These are phyloP conservation scores for Chlorophyllum brunneum DNA, from an alignment of 768 basidiomycete species.

Conservation along the genomic window DNA sequence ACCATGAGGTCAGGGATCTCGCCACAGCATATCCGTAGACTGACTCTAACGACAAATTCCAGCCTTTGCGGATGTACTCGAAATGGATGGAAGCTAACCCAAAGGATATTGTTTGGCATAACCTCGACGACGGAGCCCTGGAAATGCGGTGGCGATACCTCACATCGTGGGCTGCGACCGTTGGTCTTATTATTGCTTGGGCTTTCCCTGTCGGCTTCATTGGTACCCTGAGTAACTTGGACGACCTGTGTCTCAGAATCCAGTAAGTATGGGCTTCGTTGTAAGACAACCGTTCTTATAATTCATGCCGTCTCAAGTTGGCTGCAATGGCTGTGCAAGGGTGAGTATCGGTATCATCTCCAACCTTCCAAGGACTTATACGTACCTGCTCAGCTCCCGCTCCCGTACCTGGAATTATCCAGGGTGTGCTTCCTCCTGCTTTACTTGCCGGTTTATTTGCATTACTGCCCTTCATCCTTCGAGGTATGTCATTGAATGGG, in stretches of 20 bases:
- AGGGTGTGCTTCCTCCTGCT: constrained; percentile 63
- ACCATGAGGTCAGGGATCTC: constrained; percentile 38
- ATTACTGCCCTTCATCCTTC: constrained; percentile 53
- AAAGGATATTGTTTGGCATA: constrained; percentile 56
- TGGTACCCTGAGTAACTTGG: constrained; percentile 59
- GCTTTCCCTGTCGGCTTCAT: constrained; percentile 64
- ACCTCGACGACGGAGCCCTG: constrained; percentile 46
- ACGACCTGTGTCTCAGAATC: constrained; percentile 45
- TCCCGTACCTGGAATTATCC: constrained; percentile 48
- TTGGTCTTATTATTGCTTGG: constrained; percentile 62
- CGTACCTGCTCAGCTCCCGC: constrained; percentile 24
- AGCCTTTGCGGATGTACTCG: constrained; percentile 55
- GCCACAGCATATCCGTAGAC: neutral
- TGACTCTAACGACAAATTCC: constrained; percentile 1
- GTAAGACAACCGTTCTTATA: neutral
- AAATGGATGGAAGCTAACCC: constrained; percentile 58
- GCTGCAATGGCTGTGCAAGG: constrained; percentile 54
- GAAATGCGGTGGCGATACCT: constrained; percentile 53
- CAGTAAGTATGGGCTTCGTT: constrained; percentile 26
- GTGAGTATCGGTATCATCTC: constrained; percentile 16
- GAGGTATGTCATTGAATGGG: constrained; percentile 34
- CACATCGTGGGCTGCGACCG: constrained; percentile 51
- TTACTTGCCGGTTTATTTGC: constrained; percentile 61
- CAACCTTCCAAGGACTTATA: neutral
- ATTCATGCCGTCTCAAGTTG: constrained; percentile 31